A percentile compares a stretch with the other conserved stretches of the same genome.
Conservation (phyloP, 257 asterid species). For the Voacanga thouarsii region DNA sequence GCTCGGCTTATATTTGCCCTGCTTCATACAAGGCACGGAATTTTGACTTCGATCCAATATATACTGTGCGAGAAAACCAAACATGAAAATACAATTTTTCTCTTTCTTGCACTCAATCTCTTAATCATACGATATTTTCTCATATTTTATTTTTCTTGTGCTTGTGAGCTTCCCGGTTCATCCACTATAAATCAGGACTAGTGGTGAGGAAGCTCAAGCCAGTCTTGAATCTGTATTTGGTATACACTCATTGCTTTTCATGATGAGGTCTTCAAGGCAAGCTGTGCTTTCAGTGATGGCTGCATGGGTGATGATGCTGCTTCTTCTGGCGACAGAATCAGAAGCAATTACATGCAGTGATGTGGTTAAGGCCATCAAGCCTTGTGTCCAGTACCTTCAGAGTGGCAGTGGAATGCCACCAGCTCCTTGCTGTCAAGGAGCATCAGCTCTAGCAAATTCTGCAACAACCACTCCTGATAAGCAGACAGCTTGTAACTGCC, state of each 20-base stretch:
- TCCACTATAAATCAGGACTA: not conserved
- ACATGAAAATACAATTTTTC: not conserved
- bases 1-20: slow-evolving; percentile 7
- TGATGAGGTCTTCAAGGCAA: slow-evolving; percentile 26
- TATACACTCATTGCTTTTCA: not conserved
- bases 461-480: slow-evolving; percentile 46
- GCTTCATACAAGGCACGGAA: not conserved
- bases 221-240: not conserved
- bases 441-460: slow-evolving; percentile 34
- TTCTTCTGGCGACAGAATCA: slow-evolving; percentile 20
- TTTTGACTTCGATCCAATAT: not conserved
- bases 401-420: slow-evolving; percentile 66
- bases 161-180: not conserved
- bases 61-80: not conserved
- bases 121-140: not conserved
- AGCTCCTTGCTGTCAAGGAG: slow-evolving; percentile 49
- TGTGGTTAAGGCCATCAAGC: slow-evolving; percentile 44
- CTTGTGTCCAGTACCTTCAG: slow-evolving; percentile 49
- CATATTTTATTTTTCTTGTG: not conserved
- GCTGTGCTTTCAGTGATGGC: not conserved
- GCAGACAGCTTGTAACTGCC: slow-evolving; percentile 56
- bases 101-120: slow-evolving; percentile 11
- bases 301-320: not conserved
- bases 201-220: not conserved
- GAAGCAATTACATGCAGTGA: slow-evolving; percentile 48